These are phyloP conservation scores for Claviceps capensis DNA, from an alignment of 2,329 filamentous ascomycete species.

Conservation along the genomic window DNA sequence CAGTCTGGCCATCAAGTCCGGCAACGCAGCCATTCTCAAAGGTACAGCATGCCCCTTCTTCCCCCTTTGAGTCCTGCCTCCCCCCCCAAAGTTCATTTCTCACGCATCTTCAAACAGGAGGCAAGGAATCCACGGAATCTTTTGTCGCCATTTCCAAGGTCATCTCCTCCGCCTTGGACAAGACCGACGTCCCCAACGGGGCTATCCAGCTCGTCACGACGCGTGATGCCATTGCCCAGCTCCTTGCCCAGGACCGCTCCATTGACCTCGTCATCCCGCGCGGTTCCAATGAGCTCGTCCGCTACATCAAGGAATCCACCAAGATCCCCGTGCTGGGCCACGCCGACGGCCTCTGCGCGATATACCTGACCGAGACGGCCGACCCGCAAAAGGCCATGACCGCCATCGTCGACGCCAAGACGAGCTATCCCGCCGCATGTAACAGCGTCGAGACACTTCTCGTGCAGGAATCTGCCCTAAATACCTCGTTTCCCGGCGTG, in stretches of 20 bases:
- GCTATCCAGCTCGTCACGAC: constrained; percentile 92
- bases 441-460: constrained; percentile 89
- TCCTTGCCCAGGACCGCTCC: constrained; percentile 72
- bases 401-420: constrained; percentile 83
- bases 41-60: constrained; percentile 27
- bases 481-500: constrained; percentile 53
- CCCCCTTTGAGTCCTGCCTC: background rate
- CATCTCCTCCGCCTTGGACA: constrained; percentile 64
- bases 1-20: constrained; percentile 88
- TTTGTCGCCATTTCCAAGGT: constrained; percentile 80
- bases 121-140: constrained; percentile 91
- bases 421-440: constrained; percentile 87
- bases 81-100: background rate
- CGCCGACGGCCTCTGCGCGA: constrained; percentile 81
- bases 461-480: constrained; percentile 59
- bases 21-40: constrained; percentile 93
- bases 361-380: constrained; percentile 72
- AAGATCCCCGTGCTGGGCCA: constrained; percentile 94
- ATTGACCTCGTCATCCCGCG: constrained; percentile 94
- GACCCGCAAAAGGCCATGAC: constrained; percentile 57
- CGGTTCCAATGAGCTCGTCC: constrained; percentile 79
- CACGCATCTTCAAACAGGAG: constrained; percentile 37
- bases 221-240: constrained; percentile 73
- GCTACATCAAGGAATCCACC: constrained; percentile 79
- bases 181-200: constrained; percentile 64